These are phyloP conservation scores for Ophiostoma triangulosporum DNA, from an alignment of 2,329 filamentous ascomycete species.

Conservation along the genomic window DNA sequence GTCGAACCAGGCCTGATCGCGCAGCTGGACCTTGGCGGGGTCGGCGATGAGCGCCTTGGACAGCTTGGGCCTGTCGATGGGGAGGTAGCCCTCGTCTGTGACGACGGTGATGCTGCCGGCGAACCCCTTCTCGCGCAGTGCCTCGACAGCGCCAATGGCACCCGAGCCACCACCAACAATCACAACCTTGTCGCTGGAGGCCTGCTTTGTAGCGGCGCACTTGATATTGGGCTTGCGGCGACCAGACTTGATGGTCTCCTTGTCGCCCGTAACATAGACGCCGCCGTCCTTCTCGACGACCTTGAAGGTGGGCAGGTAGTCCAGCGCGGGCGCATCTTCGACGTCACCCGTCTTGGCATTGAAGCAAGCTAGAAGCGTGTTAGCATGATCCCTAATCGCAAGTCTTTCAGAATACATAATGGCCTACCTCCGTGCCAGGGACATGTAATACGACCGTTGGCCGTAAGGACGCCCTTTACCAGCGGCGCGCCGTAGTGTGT, in stretches of 20 bases:
- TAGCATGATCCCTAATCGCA: not conserved
- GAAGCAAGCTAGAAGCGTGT: slow-evolving; percentile 60
- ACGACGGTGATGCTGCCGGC: slow-evolving; percentile 70
- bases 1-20: slow-evolving; percentile 67
- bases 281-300: slow-evolving; percentile 68
- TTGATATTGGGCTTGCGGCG: slow-evolving; percentile 60
- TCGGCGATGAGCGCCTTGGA: slow-evolving; percentile 88
- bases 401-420: not conserved
- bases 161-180: slow-evolving; percentile 82
- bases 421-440: slow-evolving; percentile 82
- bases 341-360: slow-evolving; percentile 80
- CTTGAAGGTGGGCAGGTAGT: slow-evolving; percentile 73
- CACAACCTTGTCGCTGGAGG: slow-evolving; percentile 51
- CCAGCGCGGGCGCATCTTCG: slow-evolving; percentile 84
- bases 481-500: slow-evolving; percentile 83
- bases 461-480: slow-evolving; percentile 70
- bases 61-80: slow-evolving; percentile 88
- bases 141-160: slow-evolving; percentile 68
- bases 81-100: slow-evolving; percentile 68
- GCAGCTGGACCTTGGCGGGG: slow-evolving; percentile 60
- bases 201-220: slow-evolving; percentile 36
- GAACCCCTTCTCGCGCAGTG: slow-evolving; percentile 69
- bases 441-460: slow-evolving; percentile 73
- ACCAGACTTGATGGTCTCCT: slow-evolving; percentile 63
- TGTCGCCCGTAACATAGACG: slow-evolving; percentile 73